Base-by-base conservation (phyloP, 2,329 filamentous ascomycete genomes). In the Pseudogymnoascus sp. region DNA sequence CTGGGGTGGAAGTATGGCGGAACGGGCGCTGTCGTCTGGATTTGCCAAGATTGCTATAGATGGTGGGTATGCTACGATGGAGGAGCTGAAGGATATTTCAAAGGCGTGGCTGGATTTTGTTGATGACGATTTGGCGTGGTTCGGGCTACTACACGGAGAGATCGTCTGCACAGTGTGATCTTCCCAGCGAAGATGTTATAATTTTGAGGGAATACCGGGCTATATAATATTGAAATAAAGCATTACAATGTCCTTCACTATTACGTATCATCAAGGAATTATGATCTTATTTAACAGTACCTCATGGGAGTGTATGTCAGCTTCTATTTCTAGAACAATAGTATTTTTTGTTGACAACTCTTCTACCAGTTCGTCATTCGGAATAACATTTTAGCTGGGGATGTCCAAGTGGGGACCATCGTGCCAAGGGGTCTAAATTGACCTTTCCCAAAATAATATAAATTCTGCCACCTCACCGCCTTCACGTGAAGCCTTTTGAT, bases 131-230 rank as follows among this genome's bases (percentile, higher is more conserved):
- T 67, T 74, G 59, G 75, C 67, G 2, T 77, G 74, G 75, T 75
- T 74, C 69, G 72, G 69, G 3, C 28, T 75, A 40, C 47, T 75
- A 33, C 73, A 77, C 70, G 74, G 74, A 16, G 70, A 77, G 67
- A 73, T 77, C 59, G 40, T 77, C 11, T 76, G 75, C 62, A 62
- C 3, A 21, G 42, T 62, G 33, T 56, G 50, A 56, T 31, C 11
- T n/a, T 25, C 3, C 12, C 6, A 28, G 14, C 2, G 1, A 0
- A 8, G 8, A 28, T 53, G 47, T 53, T n/a, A 16, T n/a, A 53
- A 53, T 31, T 31, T 23, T 1, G 23, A 25, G 44, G 18, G 47
- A 53, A 12, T 11, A 16, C 14, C 47, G 11, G 50, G 33, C 12
- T 12, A 33, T 4, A 8, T 53, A 53, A 53, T 18, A 18, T 47